Percentiles rank a stretch among this genome's conserved stretches.
These are phyloP conservation scores for Speleostelium caveatum DNA, from an alignment of 78 protist species.

Conservation along the genomic window DNA sequence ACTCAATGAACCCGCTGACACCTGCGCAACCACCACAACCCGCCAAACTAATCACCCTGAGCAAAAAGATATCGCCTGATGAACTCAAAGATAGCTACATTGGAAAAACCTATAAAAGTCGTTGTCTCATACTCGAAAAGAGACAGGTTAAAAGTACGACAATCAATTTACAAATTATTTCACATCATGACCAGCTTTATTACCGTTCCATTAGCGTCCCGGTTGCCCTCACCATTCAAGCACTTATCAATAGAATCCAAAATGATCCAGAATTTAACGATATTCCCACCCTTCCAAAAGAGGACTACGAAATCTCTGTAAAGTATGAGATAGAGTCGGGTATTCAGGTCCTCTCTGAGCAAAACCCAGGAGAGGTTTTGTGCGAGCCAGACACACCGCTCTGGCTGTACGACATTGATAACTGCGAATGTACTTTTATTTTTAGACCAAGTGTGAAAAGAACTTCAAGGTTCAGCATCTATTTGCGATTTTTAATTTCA, in stretches of 20 bases:
- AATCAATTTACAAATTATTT: neutral
- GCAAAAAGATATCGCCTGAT: slow-evolving; percentile 53
- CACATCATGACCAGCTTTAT: too few species aligned
- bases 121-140: slow-evolving; percentile 23
- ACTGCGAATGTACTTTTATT: neutral
- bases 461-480: neutral
- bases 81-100: slow-evolving; percentile 9
- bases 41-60: neutral
- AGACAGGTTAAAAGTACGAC: neutral
- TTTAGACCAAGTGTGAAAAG: slow-evolving; percentile 33
- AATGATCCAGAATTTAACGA: slow-evolving; percentile 17
- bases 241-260: slow-evolving; percentile 25
- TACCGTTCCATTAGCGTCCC: slow-evolving; percentile 20
- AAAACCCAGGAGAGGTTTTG: neutral
- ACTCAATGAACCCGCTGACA: neutral
- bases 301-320: slow-evolving; percentile 48
- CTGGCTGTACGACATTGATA: slow-evolving; percentile 65
- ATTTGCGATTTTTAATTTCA: neutral
- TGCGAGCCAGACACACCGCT: slow-evolving; percentile 59
- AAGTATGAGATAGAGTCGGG: neutral
- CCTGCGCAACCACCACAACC: neutral
- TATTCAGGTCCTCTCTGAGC: neutral
- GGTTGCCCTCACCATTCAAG: slow-evolving; percentile 3
- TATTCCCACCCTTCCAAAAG: neutral
- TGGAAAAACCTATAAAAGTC: slow-evolving; percentile 28